These are phyloP conservation scores for Quercus lobata DNA, from an alignment of 331 rosid genomes.

Conservation along the genomic window DNA sequence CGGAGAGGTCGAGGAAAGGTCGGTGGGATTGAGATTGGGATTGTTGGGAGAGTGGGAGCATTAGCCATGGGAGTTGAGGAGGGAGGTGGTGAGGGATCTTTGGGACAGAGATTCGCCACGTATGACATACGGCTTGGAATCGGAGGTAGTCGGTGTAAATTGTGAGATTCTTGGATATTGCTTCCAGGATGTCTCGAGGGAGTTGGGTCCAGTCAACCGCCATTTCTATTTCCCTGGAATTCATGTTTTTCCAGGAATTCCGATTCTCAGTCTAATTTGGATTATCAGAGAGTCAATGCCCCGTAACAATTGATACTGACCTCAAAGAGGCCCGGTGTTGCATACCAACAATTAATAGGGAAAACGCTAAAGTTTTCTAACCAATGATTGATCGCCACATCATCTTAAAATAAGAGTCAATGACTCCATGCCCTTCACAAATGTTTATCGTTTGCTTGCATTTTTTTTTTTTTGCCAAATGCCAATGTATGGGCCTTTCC, in stretches of 20 bases:
- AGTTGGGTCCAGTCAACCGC: conserved; percentile 46
- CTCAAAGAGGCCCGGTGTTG: too few species aligned
- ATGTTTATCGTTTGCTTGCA: too few species aligned
- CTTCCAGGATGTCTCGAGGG: conserved; percentile 51
- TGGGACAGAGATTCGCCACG: conserved; percentile 42
- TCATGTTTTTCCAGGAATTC: not conserved
- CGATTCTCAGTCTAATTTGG: too few species aligned
- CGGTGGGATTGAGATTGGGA: conserved; percentile 26
- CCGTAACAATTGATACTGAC: too few species aligned
- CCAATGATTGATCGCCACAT: too few species aligned
- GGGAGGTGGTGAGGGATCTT: conserved; percentile 52
- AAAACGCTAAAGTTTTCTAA: too few species aligned
- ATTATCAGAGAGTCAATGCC: too few species aligned
- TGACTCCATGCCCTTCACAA: too few species aligned
- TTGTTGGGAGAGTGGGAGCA: conserved; percentile 37
- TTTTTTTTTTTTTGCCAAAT: too few species aligned
- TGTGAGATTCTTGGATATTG: conserved; percentile 31
- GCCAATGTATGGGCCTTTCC: too few species aligned
- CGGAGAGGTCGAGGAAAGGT: conserved; percentile 48
- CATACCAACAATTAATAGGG: too few species aligned
- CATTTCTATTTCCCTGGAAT: conserved; percentile 19
- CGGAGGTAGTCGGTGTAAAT: conserved; percentile 50
- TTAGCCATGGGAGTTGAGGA: conserved; percentile 72
- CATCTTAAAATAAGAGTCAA: too few species aligned
- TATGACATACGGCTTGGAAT: conserved; percentile 46